Conservation (phyloP, 257 asterid species). For the Nicotiana knightiana region DNA sequence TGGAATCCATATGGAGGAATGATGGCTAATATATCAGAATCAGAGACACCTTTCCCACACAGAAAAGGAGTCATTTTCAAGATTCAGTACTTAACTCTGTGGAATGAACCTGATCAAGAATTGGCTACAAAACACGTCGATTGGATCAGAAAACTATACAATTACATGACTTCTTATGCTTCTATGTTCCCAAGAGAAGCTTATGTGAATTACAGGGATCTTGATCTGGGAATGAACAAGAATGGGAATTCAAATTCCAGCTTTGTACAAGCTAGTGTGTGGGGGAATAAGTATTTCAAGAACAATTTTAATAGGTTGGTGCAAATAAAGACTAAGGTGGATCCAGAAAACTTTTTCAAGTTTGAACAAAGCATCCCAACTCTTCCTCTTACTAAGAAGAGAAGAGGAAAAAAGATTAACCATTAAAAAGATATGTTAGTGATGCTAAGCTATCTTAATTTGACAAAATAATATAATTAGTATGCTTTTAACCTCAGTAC, state of each 20-base stretch:
- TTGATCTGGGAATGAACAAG: conserved; percentile 9
- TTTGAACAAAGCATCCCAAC: conserved; percentile 14
- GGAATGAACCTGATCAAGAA: not conserved
- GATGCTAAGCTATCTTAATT: not conserved
- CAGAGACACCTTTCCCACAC: conserved; percentile 6
- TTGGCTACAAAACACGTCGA: not conserved
- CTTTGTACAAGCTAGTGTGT: not conserved
- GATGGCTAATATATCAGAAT: conserved; percentile 12
- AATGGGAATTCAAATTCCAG: not conserved
- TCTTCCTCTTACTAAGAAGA: not conserved
- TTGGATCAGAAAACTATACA: conserved; percentile 5
- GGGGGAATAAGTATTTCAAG: conserved; percentile 11
- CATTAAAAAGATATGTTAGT: not conserved
- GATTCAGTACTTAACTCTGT: not conserved
- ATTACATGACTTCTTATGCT: conserved; percentile 11
- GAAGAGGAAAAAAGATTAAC: not conserved
- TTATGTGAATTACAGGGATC: conserved; percentile 15
- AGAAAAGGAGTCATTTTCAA: conserved; percentile 2
- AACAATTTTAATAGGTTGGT: not conserved
- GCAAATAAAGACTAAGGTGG: too few species aligned
- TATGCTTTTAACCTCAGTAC: not conserved
- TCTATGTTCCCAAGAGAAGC: conserved; percentile 9
- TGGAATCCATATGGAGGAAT: conserved; percentile 11
- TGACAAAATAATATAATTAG: not conserved
- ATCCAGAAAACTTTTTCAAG: conserved; percentile 7